Conservation (phyloP, 2,329 filamentous ascomycete species). For the Arachnopeziza araneosa region DNA sequence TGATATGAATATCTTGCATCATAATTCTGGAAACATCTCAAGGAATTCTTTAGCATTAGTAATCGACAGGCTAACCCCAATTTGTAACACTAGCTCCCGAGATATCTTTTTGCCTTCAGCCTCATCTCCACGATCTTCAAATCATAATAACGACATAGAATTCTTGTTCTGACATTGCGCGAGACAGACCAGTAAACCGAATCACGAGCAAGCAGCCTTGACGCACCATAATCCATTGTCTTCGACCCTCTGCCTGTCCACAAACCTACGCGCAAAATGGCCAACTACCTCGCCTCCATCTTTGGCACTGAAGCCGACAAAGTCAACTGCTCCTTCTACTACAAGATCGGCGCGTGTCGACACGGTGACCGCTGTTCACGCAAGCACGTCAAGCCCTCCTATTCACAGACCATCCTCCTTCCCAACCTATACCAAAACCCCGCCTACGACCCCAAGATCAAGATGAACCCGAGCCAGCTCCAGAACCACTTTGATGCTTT, state of each 20-base stretch:
- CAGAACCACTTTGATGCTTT: slow-evolving; percentile 99
- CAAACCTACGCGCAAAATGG: slow-evolving; percentile 50
- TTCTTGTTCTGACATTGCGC: not conserved
- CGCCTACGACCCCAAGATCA: slow-evolving; percentile 91
- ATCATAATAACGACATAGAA: not conserved
- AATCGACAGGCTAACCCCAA: slow-evolving; percentile 1
- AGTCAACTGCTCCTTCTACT: slow-evolving; percentile 99
- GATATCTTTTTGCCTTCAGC: slow-evolving; percentile 8
- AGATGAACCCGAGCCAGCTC: slow-evolving; percentile 93
- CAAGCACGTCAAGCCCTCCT: slow-evolving; percentile 98
- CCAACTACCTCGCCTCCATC: slow-evolving; percentile 98
- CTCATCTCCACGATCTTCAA: not conserved
- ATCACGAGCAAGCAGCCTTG: not conserved
- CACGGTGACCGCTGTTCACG: slow-evolving; percentile 97
- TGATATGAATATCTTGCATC: not conserved
- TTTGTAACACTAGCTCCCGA: slow-evolving; percentile 4
- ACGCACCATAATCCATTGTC: not conserved
- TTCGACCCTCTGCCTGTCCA: not conserved
- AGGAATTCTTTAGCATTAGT: not conserved
- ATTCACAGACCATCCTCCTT: slow-evolving; percentile 95
- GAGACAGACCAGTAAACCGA: not conserved
- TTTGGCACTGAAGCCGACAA: slow-evolving; percentile 99
- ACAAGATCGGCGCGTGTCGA: slow-evolving; percentile 98
- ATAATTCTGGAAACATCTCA: not conserved
- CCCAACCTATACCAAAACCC: slow-evolving; percentile 99